Evolutionary conservation across 2,329 filamentous ascomycete species (phyloP).

Genomic region (Colletotrichum endophyticum): DNA sequence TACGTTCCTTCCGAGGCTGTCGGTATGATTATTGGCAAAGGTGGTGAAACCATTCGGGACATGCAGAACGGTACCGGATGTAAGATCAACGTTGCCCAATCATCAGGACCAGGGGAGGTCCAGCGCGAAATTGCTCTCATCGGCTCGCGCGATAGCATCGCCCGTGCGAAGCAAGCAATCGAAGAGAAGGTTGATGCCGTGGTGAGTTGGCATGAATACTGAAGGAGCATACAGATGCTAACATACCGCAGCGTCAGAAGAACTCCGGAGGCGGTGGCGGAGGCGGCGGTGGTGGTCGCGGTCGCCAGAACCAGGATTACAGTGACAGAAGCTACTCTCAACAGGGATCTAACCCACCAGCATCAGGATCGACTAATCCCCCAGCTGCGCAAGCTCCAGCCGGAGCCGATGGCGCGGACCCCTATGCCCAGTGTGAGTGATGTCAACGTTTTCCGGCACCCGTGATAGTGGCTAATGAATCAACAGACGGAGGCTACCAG

Average conservation of each 20-base stretch:
- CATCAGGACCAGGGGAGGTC: conserved; percentile 76
- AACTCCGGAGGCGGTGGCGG: conserved; percentile 53
- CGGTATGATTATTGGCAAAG: conserved; percentile 96
- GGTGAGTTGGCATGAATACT: conserved; percentile 54
- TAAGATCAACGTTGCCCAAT: conserved; percentile 92
- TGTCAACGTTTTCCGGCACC: not conserved
- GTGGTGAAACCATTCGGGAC: conserved; percentile 91
- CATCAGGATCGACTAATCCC: conserved; percentile 41
- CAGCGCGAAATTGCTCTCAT: conserved; percentile 88
- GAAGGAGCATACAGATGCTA: conserved; percentile 24
- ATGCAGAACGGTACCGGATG: conserved; percentile 89
- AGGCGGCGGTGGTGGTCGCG: conserved; percentile 43
- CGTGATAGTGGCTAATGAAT: conserved; percentile 25
- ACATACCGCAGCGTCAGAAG: conserved; percentile 55
- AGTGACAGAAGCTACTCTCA: conserved; percentile 61
- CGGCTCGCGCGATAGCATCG: conserved; percentile 78
- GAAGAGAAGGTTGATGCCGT: conserved; percentile 92
- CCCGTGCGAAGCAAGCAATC: conserved; percentile 81
- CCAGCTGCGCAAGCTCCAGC: conserved; percentile 45
- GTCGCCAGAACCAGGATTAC: conserved; percentile 55
- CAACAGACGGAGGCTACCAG: conserved; percentile 78
- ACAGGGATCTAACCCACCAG: conserved; percentile 40
- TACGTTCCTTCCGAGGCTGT: conserved; percentile 89
- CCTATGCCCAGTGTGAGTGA: conserved; percentile 75
- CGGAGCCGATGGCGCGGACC: conserved; percentile 62